Conservation (phyloP, 345 rosid species). For the Jatropha curcas region DNA sequence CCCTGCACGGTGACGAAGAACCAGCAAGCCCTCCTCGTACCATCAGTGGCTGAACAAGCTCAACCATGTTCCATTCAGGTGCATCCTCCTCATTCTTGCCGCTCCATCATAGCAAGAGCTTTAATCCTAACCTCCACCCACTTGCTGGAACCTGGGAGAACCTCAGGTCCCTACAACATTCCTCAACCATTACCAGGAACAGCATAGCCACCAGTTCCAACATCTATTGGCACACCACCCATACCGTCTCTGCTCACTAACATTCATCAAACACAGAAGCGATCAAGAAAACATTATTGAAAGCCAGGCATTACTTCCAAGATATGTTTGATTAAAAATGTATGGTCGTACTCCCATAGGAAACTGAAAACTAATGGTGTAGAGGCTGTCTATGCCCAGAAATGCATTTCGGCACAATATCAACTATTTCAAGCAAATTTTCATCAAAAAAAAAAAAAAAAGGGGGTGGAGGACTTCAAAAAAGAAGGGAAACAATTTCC, state of each 20-base stretch:
- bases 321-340: background rate
- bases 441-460: background rate
- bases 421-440: too few species aligned
- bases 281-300: background rate
- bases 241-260: conserved; percentile 65
- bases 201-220: conserved; percentile 80
- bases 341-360: background rate
- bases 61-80: conserved; percentile 91
- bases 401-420: background rate
- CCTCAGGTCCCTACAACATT: conserved; percentile 70
- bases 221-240: conserved; percentile 93
- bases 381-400: background rate
- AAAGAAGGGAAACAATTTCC: too few species aligned
- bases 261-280: background rate
- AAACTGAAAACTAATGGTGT: background rate
- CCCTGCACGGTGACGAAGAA: conserved; percentile 76
- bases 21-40: conserved; percentile 77
- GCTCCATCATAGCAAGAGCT: conserved; percentile 84
- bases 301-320: background rate
- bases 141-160: conserved; percentile 69
- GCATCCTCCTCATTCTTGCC: conserved; percentile 91
- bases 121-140: conserved; percentile 92
- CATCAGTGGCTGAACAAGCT: conserved; percentile 73
- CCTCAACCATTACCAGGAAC: conserved; percentile 94
- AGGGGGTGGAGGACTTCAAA: too few species aligned